Evolutionary conservation across 2,329 filamentous ascomycete genomes (phyloP), one percentile per base, ranked within the genome.

Genomic region (Colletotrichum plurivorum): DNA sequence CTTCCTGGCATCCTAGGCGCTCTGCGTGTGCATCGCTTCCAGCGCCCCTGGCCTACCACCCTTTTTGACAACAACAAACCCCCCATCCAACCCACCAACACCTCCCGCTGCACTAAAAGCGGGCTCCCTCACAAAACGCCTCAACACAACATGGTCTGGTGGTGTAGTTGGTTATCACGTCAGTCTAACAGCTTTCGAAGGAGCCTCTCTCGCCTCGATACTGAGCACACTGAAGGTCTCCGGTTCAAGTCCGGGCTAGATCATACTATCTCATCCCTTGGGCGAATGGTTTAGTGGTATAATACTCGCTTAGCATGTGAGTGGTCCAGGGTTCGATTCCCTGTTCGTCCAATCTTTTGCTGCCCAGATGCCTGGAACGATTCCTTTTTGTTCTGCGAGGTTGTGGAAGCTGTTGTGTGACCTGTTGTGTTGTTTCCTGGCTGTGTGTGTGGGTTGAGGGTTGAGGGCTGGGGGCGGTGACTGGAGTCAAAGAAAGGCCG

Each of bases 111-210:
- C 46, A 1, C 57, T 52, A 60, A 60, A 15, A 60, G 46, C 12
- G 57, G 57, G 20, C 41, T 60, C 15, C 18, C 39, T 16, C 43
- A 56, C 16, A 25, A 31, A 8, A 48, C n/a, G 3, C 16, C 8
- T 31, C 27, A 31, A 8, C 27, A 31, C 7, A 31, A 18, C 16
- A 46, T 63, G 66, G 62, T 69, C 51, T 69, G 63, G 65, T 78
- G 75, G 76, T 77, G 76, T 78, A 78, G 81, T 83, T 83, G 82
- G 81, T 83, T 83, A 83, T 83, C 81, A 83, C 82, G 78, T 83
- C 80, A 83, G 81, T 83, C 80, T 83, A 84, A 84, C 81, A 78
- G 51, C 13, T 4, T 31, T 16, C 15, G 7, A 22, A 36, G 53
- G 20, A 25, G 12, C 39, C 12, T n/a, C 13, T 22, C 49, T 13